Base-by-base conservation (phyloP, 2,329 filamentous ascomycete species). In the Gaeumannomyces sp. region DNA sequence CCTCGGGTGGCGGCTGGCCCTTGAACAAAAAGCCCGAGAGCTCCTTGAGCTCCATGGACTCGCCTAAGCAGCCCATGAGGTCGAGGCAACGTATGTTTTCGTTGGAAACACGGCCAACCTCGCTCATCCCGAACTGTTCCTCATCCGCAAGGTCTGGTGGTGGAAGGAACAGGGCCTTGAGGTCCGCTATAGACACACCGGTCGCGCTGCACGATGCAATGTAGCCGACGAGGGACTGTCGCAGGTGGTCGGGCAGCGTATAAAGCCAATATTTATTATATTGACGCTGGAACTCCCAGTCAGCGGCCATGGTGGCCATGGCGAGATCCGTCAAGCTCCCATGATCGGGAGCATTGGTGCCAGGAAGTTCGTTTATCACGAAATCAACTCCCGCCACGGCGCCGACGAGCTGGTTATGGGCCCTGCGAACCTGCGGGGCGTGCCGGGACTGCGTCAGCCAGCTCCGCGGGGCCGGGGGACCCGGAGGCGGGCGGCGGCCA, bases 221-320 rank as follows among this genome's bases (percentile, higher is more conserved):
- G 65, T 83, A 81, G 45, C 80, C 78, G 53, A 88, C 72, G 27
- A 89, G 73, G 14, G 80, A 77, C 45, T 79, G 76, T 65, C 85
- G 80, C 53, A 87, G 69, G 65, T 81, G 79, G 56, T 78, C 82
- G 6, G 85, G 85, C 56, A 89, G 70, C 58, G 80, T 79, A 65
- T 82, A 83, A 60, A 89, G 73, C 71, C 86, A 81, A 67, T 86
- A 81, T 65, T 78, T 80, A 70, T 87, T 82, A 73, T 85, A 87
- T 53, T 79, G 76, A 28, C 78, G 76, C 68, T 87, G 83, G 64
- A 81, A 76, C 22, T 79, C 76, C 86, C 86, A 89, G 66, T 85
- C 79, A 2, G 72, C 68, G 5, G 80, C 84, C 68, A 88, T 78
- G 61, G 73, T 75, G 66, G 80, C 77, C 64, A 89, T 73, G 28